Percentiles rank a stretch among this genome's conserved stretches.
Conservation (phyloP, 345 rosid genomes). For the Melaleuca quinquenervia region DNA sequence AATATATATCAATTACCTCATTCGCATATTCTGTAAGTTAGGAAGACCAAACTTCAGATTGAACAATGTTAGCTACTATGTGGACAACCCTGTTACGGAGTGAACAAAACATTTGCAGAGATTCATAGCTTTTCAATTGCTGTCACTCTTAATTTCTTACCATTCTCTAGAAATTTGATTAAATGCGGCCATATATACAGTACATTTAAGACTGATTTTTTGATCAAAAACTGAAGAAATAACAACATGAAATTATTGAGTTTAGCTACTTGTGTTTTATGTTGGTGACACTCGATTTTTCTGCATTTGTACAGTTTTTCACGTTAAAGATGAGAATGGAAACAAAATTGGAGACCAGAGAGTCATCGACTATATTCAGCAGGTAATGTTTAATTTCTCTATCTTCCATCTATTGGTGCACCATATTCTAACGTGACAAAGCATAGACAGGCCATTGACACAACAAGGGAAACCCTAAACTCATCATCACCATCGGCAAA, state of each 20-base stretch:
- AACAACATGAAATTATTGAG: not conserved
- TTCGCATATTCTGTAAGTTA: not conserved
- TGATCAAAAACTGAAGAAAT: not conserved
- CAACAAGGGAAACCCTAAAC: constrained; percentile 31
- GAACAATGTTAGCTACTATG: not conserved
- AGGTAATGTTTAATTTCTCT: constrained; percentile 18
- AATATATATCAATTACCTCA: not conserved
- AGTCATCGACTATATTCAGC: constrained; percentile 42
- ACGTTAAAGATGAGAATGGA: constrained; percentile 68
- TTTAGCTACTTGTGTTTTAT: not conserved
- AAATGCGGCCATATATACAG: not conserved
- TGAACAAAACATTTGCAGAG: not conserved
- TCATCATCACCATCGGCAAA: not conserved
- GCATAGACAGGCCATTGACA: constrained; percentile 39
- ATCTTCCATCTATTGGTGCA: not conserved
- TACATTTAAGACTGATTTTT: not conserved
- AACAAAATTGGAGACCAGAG: constrained; percentile 47
- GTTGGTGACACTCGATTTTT: not conserved
- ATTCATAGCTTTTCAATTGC: not conserved
- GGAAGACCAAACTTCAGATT: not conserved
- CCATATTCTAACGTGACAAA: not conserved
- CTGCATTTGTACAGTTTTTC: constrained; percentile 40
- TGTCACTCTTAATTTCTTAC: not conserved
- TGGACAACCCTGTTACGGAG: not conserved
- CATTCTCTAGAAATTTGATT: not conserved